Conservation (phyloP, 192 early-diverging fungal genomes). For the Mortierella alpina region DNA sequence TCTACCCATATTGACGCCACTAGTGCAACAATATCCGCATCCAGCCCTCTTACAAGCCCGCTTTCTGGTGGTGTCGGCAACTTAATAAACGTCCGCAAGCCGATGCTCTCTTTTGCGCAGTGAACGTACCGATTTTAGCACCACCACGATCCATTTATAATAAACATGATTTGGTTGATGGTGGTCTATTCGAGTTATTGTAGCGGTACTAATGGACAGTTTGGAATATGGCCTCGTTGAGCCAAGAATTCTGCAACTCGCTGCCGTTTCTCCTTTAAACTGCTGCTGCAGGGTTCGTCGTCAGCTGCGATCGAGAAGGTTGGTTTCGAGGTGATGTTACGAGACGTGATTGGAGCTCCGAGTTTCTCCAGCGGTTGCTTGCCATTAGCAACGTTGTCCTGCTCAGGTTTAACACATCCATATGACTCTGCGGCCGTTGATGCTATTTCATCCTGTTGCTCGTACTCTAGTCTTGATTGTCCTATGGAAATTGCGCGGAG, state of each 20-base stretch:
- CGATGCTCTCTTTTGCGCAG: neutral
- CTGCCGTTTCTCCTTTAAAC: constrained; percentile 12
- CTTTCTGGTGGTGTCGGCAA: neutral
- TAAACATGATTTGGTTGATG: too few species aligned
- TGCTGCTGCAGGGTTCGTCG: neutral
- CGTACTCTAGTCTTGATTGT: constrained; percentile 14
- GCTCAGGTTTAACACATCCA: neutral
- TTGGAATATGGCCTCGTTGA: constrained; percentile 30
- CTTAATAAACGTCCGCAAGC: neutral
- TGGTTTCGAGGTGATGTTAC: constrained; percentile 25
- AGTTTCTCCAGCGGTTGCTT: neutral
- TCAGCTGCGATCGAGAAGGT: constrained; percentile 1
- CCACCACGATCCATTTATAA: neutral
- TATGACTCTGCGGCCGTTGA: neutral
- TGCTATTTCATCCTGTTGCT: constrained; percentile 15
- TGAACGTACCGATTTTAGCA: too few species aligned
- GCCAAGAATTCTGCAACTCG: constrained; percentile 25
- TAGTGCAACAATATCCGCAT: too few species aligned
- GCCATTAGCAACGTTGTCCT: neutral
- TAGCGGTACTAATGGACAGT: constrained; percentile 40
- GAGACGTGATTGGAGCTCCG: neutral
- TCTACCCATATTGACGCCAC: too few species aligned
- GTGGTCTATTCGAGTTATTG: constrained; percentile 8
- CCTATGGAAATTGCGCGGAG: constrained; percentile 33
- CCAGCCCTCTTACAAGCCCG: neutral